A percentile compares a stretch with the other conserved stretches of the same genome.
Conservation (phyloP, 768 basidiomycete species). For the Kwoniella sp. region DNA sequence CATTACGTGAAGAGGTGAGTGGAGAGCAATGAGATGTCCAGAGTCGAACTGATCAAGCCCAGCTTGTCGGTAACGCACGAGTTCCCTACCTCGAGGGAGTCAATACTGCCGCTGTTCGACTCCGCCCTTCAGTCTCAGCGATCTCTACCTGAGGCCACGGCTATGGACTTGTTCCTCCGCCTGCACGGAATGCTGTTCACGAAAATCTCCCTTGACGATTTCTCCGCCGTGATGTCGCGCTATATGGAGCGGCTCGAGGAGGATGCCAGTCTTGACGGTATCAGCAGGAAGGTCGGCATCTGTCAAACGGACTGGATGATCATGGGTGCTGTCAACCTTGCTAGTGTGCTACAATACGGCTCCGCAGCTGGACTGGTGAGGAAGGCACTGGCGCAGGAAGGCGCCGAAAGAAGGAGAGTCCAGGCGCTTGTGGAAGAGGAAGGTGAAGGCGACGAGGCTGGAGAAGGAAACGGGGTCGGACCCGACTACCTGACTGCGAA, state of each 20-base stretch:
- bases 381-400: slow-evolving; percentile 57
- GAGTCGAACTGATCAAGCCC: background rate
- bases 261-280: slow-evolving; percentile 56
- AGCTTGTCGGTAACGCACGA: slow-evolving; percentile 91
- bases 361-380: slow-evolving; percentile 65
- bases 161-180: slow-evolving; percentile 76
- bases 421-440: slow-evolving; percentile 21
- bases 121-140: slow-evolving; percentile 67
- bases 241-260: slow-evolving; percentile 81
- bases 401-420: slow-evolving; percentile 44
- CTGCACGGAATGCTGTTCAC: slow-evolving; percentile 98
- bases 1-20: slow-evolving; percentile 90
- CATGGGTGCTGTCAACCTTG: slow-evolving; percentile 85
- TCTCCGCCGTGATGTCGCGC: slow-evolving; percentile 70
- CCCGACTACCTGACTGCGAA: background rate
- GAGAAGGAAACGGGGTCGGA: background rate
- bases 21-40: slow-evolving; percentile 2
- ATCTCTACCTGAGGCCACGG: slow-evolving; percentile 61
- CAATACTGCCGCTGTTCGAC: slow-evolving; percentile 84
- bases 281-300: slow-evolving; percentile 16
- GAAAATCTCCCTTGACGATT: slow-evolving; percentile 88
- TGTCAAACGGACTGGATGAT: slow-evolving; percentile 80
- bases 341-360: slow-evolving; percentile 82
- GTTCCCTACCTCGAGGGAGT: slow-evolving; percentile 81
- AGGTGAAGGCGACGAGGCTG: slow-evolving; percentile 46